Conservation (phyloP, 495 filamentous ascomycete species). For the Haplographium delicatum region DNA sequence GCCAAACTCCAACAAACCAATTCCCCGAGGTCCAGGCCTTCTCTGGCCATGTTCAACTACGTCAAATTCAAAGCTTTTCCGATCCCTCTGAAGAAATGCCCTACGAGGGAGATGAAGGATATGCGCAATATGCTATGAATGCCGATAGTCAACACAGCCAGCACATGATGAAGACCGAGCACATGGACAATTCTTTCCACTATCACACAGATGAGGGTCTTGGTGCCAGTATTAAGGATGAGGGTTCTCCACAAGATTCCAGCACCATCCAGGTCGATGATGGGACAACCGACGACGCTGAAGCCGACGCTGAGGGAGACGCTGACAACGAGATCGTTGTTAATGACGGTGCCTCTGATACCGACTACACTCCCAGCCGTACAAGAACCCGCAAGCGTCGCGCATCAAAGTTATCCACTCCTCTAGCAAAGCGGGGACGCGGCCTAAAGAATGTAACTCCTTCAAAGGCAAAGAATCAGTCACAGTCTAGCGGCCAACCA, state of each 20-base stretch:
- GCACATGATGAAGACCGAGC: not conserved
- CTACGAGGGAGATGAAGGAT: conserved; percentile 15
- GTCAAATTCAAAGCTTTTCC: conserved; percentile 15
- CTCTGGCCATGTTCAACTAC: conserved; percentile 6
- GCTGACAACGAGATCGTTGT: not conserved
- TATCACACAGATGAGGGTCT: conserved; percentile 13
- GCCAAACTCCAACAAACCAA: not conserved
- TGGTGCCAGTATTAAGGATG: conserved; percentile 14
- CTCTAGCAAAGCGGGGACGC: conserved; percentile 1
- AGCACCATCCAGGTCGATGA: not conserved
- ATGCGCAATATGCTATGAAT: conserved; percentile 6
- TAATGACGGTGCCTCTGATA: conserved; percentile 3
- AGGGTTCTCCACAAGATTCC: not conserved
- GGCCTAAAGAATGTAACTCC: not conserved
- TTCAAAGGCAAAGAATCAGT: not conserved
- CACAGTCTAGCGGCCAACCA: not conserved
- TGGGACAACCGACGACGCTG: conserved; percentile 4
- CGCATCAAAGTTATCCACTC: not conserved
- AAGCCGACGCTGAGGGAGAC: conserved; percentile 14
- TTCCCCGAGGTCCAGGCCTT: not conserved
- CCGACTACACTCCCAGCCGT: conserved; percentile 18
- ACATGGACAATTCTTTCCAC: not conserved
- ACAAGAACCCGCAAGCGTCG: conserved; percentile 12
- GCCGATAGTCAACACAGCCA: conserved; percentile 1
- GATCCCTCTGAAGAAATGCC: conserved; percentile 9